These are phyloP conservation scores for Achlya hypogyna DNA, from an alignment of 352 stramenopile species.

Conservation along the genomic window DNA sequence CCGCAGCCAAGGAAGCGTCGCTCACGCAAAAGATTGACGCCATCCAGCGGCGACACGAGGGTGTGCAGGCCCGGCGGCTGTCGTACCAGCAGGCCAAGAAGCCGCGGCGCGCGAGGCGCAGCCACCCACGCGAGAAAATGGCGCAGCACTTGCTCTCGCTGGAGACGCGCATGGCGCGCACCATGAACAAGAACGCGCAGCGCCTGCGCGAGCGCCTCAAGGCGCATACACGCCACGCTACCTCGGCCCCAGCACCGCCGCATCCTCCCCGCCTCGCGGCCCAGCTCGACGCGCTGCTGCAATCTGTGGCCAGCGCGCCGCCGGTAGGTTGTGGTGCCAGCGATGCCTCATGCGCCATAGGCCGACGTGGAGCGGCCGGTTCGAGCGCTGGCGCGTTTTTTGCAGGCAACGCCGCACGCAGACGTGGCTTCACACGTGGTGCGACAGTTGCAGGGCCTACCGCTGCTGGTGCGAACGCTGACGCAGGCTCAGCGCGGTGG, in stretches of 20 bases:
- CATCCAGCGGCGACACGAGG: conserved; percentile 17
- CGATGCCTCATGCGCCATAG: neutral
- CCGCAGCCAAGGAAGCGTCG: conserved; percentile 14
- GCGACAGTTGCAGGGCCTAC: neutral
- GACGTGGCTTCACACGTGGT: neutral
- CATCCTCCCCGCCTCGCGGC: neutral
- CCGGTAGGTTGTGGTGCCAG: neutral
- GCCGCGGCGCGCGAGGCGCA: neutral
- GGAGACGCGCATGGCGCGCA: conserved; percentile 5
- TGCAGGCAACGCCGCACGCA: neutral
- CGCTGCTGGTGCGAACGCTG: neutral
- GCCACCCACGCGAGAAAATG: neutral
- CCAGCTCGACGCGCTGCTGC: neutral
- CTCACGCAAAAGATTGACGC: neutral
- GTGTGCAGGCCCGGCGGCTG: conserved; percentile 9
- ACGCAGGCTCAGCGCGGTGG: neutral
- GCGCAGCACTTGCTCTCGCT: conserved; percentile 5
- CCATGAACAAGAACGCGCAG: conserved; percentile 14
- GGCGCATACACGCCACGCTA: neutral
- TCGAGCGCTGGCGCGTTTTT: neutral
- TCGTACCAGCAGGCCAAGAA: conserved; percentile 19
- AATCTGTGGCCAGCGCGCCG: neutral
- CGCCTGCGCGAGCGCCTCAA: conserved; percentile 14
- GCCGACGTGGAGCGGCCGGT: neutral
- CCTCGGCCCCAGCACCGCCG: neutral